phyloP scores from a whole-genome alignment of 2,329 filamentous ascomycete species.

The Colletotrichum tabaci region DNA sequence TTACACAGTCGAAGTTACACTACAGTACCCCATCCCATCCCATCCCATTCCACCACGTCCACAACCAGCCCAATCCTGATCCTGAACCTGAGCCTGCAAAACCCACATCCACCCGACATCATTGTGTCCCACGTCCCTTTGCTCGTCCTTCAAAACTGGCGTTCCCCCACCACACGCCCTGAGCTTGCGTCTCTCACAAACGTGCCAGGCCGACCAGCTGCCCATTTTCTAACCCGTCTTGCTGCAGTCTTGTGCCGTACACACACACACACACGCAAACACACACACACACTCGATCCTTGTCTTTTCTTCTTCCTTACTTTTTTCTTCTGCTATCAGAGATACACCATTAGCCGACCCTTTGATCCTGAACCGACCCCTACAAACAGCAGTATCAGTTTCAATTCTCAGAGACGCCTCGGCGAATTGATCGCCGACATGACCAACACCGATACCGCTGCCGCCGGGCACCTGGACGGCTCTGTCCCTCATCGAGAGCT shows the following conservation, averaged over 20 bases:
- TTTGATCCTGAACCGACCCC: conserved; percentile 7
- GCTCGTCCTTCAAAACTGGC: conserved; percentile 39
- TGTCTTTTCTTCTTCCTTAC: background rate
- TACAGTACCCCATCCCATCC: background rate
- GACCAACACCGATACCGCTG: conserved; percentile 45
- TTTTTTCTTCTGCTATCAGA: background rate
- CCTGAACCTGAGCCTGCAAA: conserved; percentile 11
- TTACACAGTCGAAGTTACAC: too few species aligned
- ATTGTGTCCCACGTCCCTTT: conserved; percentile 13
- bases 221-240: conserved; percentile 28
- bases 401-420: conserved; percentile 10
- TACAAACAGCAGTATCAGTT: background rate
- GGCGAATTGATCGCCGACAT: conserved; percentile 34
- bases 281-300: conserved; percentile 12
- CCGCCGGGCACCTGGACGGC: conserved; percentile 38
- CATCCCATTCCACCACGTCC: background rate
- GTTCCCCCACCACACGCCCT: conserved; percentile 38
- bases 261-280: conserved; percentile 5
- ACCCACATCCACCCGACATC: conserved; percentile 17
- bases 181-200: conserved; percentile 28
- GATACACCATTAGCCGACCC: background rate
- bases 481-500: conserved; percentile 49
- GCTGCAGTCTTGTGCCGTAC: conserved; percentile 37
- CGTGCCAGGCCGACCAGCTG: conserved; percentile 32
- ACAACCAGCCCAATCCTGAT: conserved; percentile 1